Base-by-base conservation (phyloP, 2,329 filamentous ascomycete genomes). In the Aspergillus carbonarius region DNA sequence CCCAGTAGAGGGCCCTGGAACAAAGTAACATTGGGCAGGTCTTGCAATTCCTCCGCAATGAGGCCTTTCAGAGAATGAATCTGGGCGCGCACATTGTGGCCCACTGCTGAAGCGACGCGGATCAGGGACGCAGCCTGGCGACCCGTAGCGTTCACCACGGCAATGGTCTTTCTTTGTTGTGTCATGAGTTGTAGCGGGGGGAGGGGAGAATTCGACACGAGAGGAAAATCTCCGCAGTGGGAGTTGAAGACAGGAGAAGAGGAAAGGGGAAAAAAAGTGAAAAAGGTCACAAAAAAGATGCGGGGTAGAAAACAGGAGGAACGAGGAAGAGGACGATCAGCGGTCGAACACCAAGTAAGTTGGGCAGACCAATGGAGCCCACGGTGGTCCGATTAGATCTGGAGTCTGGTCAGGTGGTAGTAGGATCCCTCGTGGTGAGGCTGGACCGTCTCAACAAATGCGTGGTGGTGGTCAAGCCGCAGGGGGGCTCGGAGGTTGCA, bases 41-140 rank as follows among this genome's bases (percentile, higher is more conserved):
- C 84, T 34, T 87, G 85, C 40, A 98, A 89, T 76, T 98, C 95
- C 60, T 90, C 87, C 39, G 93, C 92, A 58, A 98, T 91, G 51
- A 96, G 85, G 56, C 92, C 92, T 70, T 95, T 90, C 63, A 90
- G 85, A 69, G 92, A 93, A 70, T 92, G 87, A 75, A 98, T 83
- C 79, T 98, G 95, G 30, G 93, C 95, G 70, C 91, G 90, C 58
- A 99, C 93, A 74, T 89, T 87, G 81, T 95, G 98, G 65, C 95
- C 95, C 57, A 98, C 89, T 60, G 95, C 95, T 46, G 91, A 91
- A 58, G 93, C 93, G 72, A 96, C 92, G 66, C 95, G 90, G 68
- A 97, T 95, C 70, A 99, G 87, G 60, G 93, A 97, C 59, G 93
- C 93, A 64, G 93, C 92, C 82, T 99, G 95, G 69, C 95, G 90